These are phyloP conservation scores for Alternaria gaisen DNA, from an alignment of 2,329 filamentous ascomycete species.

Conservation along the genomic window DNA sequence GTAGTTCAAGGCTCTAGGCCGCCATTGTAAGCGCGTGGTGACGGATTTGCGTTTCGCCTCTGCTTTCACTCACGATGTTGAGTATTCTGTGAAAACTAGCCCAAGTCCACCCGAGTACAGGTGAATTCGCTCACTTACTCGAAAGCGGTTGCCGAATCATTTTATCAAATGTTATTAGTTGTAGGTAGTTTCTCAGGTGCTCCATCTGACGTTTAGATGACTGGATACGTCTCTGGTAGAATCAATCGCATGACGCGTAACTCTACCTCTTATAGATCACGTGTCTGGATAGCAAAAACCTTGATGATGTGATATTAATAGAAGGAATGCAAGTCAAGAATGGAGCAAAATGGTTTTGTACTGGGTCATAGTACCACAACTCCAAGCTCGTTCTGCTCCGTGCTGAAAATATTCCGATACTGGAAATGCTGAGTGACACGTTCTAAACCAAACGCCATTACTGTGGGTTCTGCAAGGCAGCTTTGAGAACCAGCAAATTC, in stretches of 20 bases:
- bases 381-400: neutral
- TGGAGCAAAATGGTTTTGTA: neutral
- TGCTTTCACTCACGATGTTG: neutral
- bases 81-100: neutral
- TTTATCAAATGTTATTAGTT: neutral
- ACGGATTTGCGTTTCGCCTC: neutral
- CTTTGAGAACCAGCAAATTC: neutral
- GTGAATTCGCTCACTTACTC: neutral
- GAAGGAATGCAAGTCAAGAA: neutral
- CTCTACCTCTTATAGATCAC: neutral
- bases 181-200: neutral
- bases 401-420: neutral
- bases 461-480: neutral
- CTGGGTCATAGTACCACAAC: neutral
- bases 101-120: neutral
- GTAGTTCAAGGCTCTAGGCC: neutral
- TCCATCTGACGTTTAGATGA: neutral
- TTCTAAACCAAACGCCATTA: neutral
- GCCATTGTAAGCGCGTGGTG: neutral
- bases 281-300: neutral
- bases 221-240: neutral
- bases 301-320: neutral
- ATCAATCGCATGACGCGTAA: neutral
- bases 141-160: neutral
- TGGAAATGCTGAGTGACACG: neutral